phyloP scores from a whole-genome alignment of 768 basidiomycete genomes.

The Lactarius pseudohatsudake region DNA sequence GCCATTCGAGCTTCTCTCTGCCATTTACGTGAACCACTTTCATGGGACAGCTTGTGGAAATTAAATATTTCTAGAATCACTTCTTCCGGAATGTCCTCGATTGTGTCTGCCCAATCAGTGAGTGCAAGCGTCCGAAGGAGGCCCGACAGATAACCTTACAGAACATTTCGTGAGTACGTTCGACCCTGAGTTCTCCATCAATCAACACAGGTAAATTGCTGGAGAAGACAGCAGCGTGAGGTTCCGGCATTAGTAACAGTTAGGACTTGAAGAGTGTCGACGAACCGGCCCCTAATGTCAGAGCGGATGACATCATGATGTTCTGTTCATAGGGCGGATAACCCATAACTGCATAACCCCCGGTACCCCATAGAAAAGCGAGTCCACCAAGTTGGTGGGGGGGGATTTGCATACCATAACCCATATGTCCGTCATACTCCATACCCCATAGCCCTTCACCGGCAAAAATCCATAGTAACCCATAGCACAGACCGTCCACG shows the following conservation, averaged over 20 bases:
- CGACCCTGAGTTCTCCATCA: not conserved
- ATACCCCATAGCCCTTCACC: too few species aligned
- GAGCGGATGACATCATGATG: too few species aligned
- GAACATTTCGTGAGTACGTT: not conserved
- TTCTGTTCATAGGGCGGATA: too few species aligned
- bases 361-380: too few species aligned
- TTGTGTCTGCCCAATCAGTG: not conserved
- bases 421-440: too few species aligned
- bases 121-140: not conserved
- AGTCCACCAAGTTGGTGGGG: too few species aligned
- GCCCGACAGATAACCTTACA: not conserved
- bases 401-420: too few species aligned
- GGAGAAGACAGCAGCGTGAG: not conserved
- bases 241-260: not conserved
- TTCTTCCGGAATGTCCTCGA: slow-evolving; percentile 9
- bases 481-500: too few species aligned
- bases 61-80: slow-evolving; percentile 8
- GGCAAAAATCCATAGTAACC: too few species aligned
- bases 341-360: too few species aligned
- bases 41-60: not conserved
- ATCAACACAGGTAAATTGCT: not conserved
- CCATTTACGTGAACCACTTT: not conserved
- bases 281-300: too few species aligned
- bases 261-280: too few species aligned
- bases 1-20: not conserved